Conservation (phyloP, 1,284 basidiomycete species). For the Schizophyllum amplum region DNA sequence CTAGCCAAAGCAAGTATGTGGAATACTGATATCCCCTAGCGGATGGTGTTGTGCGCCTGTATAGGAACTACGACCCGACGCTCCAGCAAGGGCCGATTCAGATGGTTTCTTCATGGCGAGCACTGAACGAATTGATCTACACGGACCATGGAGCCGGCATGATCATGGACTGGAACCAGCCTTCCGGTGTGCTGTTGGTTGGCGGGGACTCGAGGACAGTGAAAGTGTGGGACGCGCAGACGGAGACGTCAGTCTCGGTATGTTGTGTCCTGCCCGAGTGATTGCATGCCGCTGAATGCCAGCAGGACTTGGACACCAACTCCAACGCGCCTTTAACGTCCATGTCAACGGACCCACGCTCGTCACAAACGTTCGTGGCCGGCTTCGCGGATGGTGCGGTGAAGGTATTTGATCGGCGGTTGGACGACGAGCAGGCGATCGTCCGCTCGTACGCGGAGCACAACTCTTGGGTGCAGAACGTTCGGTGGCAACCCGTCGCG, state of each 20-base stretch:
- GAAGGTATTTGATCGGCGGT: slow-evolving; percentile 86
- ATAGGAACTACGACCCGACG: slow-evolving; percentile 78
- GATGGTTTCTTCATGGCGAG: slow-evolving; percentile 92
- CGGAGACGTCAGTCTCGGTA: slow-evolving; percentile 79
- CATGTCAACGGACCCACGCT: slow-evolving; percentile 73
- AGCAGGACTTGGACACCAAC: slow-evolving; percentile 80
- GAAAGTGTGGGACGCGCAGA: slow-evolving; percentile 92
- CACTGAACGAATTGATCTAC: slow-evolving; percentile 72
- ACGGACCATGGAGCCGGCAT: slow-evolving; percentile 75
- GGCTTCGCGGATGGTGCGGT: slow-evolving; percentile 92
- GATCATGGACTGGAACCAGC: slow-evolving; percentile 92
- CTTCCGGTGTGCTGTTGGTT: slow-evolving; percentile 76
- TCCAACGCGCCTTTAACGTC: slow-evolving; percentile 87
- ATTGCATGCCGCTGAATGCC: slow-evolving; percentile 3
- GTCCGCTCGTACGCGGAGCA: slow-evolving; percentile 82
- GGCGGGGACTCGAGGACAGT: slow-evolving; percentile 90
- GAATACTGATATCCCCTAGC: slow-evolving; percentile 34
- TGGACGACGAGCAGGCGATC: slow-evolving; percentile 75
- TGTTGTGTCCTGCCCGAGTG: slow-evolving; percentile 18
- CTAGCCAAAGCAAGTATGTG: slow-evolving; percentile 2
- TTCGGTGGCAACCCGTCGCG: slow-evolving; percentile 76
- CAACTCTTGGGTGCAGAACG: slow-evolving; percentile 86
- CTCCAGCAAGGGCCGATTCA: slow-evolving; percentile 61
- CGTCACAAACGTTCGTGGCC: slow-evolving; percentile 78
- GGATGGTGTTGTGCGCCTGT: slow-evolving; percentile 89